A percentile compares a stretch with the other conserved stretches of the same genome.
phyloP scores from a whole-genome alignment of 2,329 filamentous ascomycete genomes.

The Trichoderma sp. region DNA sequence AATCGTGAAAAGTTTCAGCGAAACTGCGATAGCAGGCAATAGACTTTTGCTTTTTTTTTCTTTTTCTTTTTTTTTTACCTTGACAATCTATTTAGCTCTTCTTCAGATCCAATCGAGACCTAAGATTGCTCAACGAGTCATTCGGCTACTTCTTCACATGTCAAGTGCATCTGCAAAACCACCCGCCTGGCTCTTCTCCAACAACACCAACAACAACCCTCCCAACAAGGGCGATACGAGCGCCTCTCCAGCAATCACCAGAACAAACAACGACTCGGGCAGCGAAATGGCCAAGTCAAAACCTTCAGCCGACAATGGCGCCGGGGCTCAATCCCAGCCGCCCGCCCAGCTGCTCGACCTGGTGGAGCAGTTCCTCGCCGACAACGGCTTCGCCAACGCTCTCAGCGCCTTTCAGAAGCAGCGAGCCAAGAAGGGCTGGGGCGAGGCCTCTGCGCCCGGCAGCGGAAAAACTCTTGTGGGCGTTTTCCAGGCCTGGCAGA shows the following conservation, averaged over 20 bases:
- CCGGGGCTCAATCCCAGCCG: constrained; percentile 31
- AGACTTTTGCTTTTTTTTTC: too few species aligned
- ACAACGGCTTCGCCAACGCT: constrained; percentile 62
- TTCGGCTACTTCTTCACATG: not conserved
- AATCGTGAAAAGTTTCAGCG: not conserved
- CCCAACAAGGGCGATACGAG: not conserved
- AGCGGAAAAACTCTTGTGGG: constrained; percentile 42
- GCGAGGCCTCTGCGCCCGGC: constrained; percentile 28
- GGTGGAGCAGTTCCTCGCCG: constrained; percentile 62
- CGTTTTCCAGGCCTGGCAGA: constrained; percentile 52
- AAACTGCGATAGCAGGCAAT: not conserved
- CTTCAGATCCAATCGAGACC: not conserved
- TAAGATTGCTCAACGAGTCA: not conserved
- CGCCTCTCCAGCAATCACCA: constrained; percentile 20
- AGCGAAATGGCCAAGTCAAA: constrained; percentile 37
- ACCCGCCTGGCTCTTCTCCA: constrained; percentile 45
- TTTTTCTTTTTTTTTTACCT: not conserved
- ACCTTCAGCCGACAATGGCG: constrained; percentile 25
- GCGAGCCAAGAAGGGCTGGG: constrained; percentile 51
- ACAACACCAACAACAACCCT: constrained; percentile 32
- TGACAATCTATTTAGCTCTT: not conserved
- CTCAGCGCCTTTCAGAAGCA: constrained; percentile 62
- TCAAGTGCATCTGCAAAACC: constrained; percentile 23
- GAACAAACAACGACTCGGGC: constrained; percentile 23
- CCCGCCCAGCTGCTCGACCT: constrained; percentile 63